phyloP scores from a whole-genome alignment of 495 filamentous ascomycete species.

The Lentithecium fluviatile region DNA sequence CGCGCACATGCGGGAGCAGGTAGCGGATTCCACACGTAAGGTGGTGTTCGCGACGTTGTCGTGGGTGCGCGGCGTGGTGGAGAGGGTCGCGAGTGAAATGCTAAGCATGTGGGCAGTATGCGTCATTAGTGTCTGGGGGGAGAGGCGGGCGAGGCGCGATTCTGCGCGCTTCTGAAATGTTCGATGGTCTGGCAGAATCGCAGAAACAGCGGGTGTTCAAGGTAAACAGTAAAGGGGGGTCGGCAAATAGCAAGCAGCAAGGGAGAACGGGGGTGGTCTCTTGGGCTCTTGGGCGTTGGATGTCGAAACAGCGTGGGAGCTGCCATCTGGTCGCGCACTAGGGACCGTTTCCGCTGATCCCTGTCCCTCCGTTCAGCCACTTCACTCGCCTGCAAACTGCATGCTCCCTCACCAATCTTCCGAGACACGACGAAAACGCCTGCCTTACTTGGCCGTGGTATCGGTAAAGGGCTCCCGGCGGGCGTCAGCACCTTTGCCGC shows the following conservation, averaged over 20 bases:
- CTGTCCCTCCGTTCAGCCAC: conserved; percentile 14
- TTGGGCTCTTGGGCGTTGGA: conserved; percentile 2
- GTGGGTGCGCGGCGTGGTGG: conserved; percentile 2
- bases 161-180: conserved; percentile 9
- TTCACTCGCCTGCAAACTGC: conserved; percentile 1
- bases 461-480: too few relatives aligned
- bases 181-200: background rate
- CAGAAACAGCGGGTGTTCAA: conserved; percentile 3
- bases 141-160: background rate
- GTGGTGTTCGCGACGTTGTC: conserved; percentile 1
- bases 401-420: background rate
- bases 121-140: conserved; percentile 23
- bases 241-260: conserved; percentile 19
- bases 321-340: too few relatives aligned
- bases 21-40: background rate
- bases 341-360: conserved; percentile 1
- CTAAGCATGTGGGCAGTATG: conserved; percentile 27
- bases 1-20: conserved; percentile 9
- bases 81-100: background rate
- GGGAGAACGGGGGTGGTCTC: background rate
- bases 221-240: conserved; percentile 1
- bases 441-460: too few relatives aligned
- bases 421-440: conserved; percentile 1
- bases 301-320: conserved; percentile 11
- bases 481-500: too few relatives aligned